phyloP scores from a whole-genome alignment of 1,284 basidiomycete genomes.

The Puccinia novopanici region DNA sequence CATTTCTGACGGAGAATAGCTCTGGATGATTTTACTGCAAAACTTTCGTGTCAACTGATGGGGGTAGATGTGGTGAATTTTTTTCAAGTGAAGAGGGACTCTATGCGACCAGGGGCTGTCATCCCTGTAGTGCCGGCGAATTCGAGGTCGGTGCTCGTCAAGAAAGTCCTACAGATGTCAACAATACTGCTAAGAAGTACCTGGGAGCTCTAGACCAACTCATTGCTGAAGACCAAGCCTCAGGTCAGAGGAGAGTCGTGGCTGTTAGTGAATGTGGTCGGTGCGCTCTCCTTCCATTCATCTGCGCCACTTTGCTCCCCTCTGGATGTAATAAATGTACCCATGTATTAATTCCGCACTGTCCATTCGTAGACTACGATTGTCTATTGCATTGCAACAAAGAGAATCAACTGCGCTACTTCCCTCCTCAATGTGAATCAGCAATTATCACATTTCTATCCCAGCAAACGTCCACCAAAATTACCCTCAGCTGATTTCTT shows the following conservation, averaged over 20 bases:
- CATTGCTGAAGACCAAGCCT: constrained; percentile 30
- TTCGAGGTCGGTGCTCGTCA: constrained; percentile 9
- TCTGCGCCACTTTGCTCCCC: not conserved
- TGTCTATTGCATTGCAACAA: constrained; percentile 71
- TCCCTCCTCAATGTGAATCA: constrained; percentile 67
- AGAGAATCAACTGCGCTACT: constrained; percentile 70
- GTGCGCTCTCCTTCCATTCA: constrained; percentile 60
- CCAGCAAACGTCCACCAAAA: not conserved
- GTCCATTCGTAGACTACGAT: constrained; percentile 71
- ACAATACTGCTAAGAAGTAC: constrained; percentile 11
- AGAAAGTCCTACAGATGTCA: constrained; percentile 1
- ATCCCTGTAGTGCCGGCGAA: constrained; percentile 44
- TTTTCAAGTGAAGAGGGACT: constrained; percentile 22
- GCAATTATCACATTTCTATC: not conserved
- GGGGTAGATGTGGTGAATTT: not conserved
- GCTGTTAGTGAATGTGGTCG: constrained; percentile 83
- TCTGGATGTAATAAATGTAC: not conserved
- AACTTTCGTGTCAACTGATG: constrained; percentile 53
- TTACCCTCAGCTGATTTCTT: not conserved
- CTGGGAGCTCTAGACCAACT: constrained; percentile 24
- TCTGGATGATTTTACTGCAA: not conserved
- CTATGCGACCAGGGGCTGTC: constrained; percentile 41
- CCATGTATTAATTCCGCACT: constrained; percentile 1
- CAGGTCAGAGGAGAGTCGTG: constrained; percentile 63
- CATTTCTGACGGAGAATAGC: not conserved